Conservation (phyloP, 495 filamentous ascomycete species). For the Xylaria sp. region DNA sequence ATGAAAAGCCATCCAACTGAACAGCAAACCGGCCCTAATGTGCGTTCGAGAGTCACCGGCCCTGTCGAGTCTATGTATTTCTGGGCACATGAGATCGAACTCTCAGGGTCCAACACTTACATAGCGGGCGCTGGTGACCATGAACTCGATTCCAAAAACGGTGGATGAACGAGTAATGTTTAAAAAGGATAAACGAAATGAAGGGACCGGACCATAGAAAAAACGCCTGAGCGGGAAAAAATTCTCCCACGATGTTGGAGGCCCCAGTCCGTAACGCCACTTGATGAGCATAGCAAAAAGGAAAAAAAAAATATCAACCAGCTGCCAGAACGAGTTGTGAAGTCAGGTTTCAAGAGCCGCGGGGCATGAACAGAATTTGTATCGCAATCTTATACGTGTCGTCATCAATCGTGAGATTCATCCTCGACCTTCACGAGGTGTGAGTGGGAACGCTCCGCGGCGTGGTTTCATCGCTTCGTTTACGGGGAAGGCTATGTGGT, state of each 20-base stretch:
- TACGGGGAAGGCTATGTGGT: constrained; percentile 40
- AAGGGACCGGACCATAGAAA: constrained; percentile 14
- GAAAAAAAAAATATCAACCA: constrained; percentile 17
- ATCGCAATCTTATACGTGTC: constrained; percentile 47
- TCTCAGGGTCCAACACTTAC: neutral
- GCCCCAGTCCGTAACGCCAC: constrained; percentile 34
- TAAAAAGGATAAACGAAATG: neutral
- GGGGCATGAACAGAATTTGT: constrained; percentile 38
- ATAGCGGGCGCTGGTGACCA: neutral
- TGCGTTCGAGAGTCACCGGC: neutral
- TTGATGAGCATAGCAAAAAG: constrained; percentile 32
- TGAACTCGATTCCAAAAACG: neutral
- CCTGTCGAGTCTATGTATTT: neutral
- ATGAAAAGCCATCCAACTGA: constrained; percentile 3
- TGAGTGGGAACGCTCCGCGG: constrained; percentile 49
- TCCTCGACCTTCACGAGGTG: constrained; percentile 40
- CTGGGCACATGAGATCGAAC: neutral
- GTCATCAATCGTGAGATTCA: constrained; percentile 41
- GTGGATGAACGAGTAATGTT: constrained; percentile 8
- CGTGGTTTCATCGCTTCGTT: constrained; percentile 55
- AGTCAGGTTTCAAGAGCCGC: constrained; percentile 40
- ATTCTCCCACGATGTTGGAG: constrained; percentile 24
- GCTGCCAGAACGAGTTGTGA: constrained; percentile 24
- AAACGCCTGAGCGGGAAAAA: constrained; percentile 34
- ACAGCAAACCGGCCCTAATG: neutral